These are phyloP conservation scores for Chlamydomonas sp. DNA, from an alignment of 139 green algal genomes.

Conservation along the genomic window DNA sequence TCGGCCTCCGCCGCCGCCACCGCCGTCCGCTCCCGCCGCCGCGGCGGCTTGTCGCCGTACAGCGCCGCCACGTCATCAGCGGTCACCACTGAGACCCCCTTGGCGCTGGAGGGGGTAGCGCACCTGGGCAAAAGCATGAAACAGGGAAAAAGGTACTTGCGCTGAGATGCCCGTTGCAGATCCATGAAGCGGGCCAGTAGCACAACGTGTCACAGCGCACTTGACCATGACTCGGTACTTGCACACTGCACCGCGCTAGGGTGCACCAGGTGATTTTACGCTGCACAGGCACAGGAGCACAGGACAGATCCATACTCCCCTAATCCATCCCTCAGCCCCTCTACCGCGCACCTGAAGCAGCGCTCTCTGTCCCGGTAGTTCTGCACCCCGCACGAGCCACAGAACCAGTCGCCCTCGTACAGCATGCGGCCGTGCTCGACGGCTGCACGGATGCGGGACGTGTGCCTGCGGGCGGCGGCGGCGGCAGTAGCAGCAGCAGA, in stretches of 20 bases:
- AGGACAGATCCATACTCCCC: background rate
- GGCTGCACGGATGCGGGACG: background rate
- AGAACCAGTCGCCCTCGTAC: slow-evolving; percentile 38
- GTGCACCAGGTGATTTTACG: background rate
- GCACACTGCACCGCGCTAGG: background rate
- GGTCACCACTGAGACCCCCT: background rate
- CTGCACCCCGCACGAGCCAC: background rate
- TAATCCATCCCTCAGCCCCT: too few relatives aligned
- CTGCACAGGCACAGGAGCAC: background rate
- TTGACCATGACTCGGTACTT: too few relatives aligned
- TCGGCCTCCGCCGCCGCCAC: slow-evolving; percentile 16
- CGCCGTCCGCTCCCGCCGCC: background rate
- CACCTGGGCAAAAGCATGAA: background rate
- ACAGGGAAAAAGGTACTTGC: background rate
- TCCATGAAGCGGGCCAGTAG: background rate
- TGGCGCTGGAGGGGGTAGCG: background rate
- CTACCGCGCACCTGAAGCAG: slow-evolving; percentile 3
- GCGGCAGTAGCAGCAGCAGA: background rate
- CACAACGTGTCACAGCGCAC: background rate
- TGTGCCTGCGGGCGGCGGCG: slow-evolving; percentile 12
- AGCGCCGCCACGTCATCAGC: slow-evolving; percentile 2
- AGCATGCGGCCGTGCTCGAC: background rate
- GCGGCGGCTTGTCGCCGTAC: slow-evolving; percentile 18
- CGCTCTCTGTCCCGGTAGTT: slow-evolving; percentile 36
- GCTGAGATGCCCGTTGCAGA: background rate